These are phyloP conservation scores for Cryptococcus sp. DNA, from an alignment of 1,284 basidiomycete species.

Conservation along the genomic window DNA sequence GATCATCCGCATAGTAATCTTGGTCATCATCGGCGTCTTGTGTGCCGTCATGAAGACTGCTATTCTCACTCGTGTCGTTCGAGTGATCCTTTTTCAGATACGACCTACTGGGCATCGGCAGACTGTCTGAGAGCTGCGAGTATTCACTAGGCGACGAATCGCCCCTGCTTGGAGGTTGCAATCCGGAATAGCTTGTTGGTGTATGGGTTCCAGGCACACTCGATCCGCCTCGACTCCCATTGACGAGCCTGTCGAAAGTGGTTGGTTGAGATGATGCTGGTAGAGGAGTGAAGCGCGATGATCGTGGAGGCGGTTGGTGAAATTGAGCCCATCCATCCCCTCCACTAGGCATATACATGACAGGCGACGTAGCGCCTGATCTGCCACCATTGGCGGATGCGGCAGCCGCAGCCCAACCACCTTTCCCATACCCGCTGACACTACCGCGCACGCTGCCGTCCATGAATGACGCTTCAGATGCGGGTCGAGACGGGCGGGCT, in stretches of 20 bases:
- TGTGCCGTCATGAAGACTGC: neutral
- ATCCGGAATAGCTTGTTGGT: neutral
- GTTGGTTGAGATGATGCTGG: slow-evolving; percentile 30
- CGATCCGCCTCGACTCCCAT: slow-evolving; percentile 1
- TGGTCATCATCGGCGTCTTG: neutral
- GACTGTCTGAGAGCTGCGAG: slow-evolving; percentile 30
- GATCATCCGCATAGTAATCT: neutral
- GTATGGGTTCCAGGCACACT: neutral
- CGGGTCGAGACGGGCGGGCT: slow-evolving; percentile 14
- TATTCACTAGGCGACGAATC: slow-evolving; percentile 33
- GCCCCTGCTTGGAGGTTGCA: neutral
- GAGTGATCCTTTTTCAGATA: slow-evolving; percentile 19
- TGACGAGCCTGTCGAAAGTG: slow-evolving; percentile 33
- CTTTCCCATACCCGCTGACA: slow-evolving; percentile 40
- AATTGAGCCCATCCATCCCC: slow-evolving; percentile 45
- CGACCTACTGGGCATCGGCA: slow-evolving; percentile 32
- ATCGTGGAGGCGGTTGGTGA: slow-evolving; percentile 33
- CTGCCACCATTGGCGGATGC: slow-evolving; percentile 12
- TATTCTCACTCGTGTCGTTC: slow-evolving; percentile 14
- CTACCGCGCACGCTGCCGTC: slow-evolving; percentile 24
- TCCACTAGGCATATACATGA: slow-evolving; percentile 43
- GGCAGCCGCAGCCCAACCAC: slow-evolving; percentile 47
- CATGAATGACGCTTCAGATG: slow-evolving; percentile 29
- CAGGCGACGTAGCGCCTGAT: slow-evolving; percentile 29
- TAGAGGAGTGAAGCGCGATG: slow-evolving; percentile 42